Conservation (phyloP, 306 rosid species). For the Cucumis sativus region DNA sequence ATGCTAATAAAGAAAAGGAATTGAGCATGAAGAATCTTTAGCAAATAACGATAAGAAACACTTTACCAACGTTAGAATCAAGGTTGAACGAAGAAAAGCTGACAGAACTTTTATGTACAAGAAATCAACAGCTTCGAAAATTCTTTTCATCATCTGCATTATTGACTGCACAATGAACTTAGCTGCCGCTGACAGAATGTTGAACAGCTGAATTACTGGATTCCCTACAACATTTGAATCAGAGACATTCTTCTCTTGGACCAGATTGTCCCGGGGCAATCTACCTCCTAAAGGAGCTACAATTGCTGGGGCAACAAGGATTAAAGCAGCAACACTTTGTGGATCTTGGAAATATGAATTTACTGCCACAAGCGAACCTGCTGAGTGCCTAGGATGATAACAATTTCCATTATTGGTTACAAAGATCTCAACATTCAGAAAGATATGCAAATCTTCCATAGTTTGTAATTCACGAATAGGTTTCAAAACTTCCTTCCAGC, state of each 20-base stretch:
- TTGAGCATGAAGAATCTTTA: background rate
- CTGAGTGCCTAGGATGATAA: slow-evolving; percentile 68
- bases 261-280: slow-evolving; percentile 22
- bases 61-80: slow-evolving; percentile 53
- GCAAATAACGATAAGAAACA: background rate
- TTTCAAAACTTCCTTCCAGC: background rate
- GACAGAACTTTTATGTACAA: slow-evolving; percentile 47
- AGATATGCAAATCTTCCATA: background rate
- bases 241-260: slow-evolving; percentile 29
- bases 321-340: slow-evolving; percentile 69
- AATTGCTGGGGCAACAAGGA: slow-evolving; percentile 83
- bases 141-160: slow-evolving; percentile 34
- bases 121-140: slow-evolving; percentile 31
- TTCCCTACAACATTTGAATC: slow-evolving; percentile 15
- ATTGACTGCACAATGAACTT: slow-evolving; percentile 31
- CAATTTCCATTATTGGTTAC: background rate
- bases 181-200: slow-evolving; percentile 27
- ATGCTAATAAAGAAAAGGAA: background rate
- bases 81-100: slow-evolving; percentile 50
- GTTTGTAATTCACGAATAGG: background rate
- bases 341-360: slow-evolving; percentile 86
- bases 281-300: slow-evolving; percentile 36
- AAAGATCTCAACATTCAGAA: slow-evolving; percentile 12
- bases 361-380: slow-evolving; percentile 74
- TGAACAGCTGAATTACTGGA: slow-evolving; percentile 35